phyloP scores from a whole-genome alignment of 805 yeast genomes.

The Hanseniaspora singularis region DNA sequence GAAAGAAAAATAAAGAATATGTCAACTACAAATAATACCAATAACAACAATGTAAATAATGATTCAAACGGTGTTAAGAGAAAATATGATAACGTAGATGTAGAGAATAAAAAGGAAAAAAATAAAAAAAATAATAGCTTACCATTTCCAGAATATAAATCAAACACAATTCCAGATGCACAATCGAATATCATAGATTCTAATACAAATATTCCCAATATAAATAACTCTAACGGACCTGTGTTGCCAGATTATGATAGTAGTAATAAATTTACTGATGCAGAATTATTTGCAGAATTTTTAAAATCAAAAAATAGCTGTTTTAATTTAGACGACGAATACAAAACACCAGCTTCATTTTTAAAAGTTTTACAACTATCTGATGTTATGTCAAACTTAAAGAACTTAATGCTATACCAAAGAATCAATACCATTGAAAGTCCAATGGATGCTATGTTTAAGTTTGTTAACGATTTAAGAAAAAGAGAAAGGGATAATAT shows the following conservation, averaged over 20 bases:
- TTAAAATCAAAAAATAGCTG: background rate
- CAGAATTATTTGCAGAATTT: slow-evolving; percentile 1
- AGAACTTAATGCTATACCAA: slow-evolving; percentile 51
- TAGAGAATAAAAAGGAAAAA: no score
- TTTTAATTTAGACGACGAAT: slow-evolving; percentile 4
- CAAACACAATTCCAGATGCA: no score
- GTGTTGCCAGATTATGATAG: no score
- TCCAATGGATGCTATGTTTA: slow-evolving; percentile 45
- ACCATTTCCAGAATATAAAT: no score
- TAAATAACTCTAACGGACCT: background rate
- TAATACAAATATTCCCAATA: background rate
- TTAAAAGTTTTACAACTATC: slow-evolving; percentile 63
- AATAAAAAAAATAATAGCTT: no score
- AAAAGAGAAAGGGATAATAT: slow-evolving; percentile 16
- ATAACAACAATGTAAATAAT: background rate
- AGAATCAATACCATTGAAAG: slow-evolving; percentile 37
- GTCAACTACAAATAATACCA: background rate
- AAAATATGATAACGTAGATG: background rate
- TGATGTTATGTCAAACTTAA: slow-evolving; percentile 64
- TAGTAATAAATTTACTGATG: no score
- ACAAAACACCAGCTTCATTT: slow-evolving; percentile 52
- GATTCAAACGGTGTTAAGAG: background rate
- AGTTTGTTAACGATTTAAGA: slow-evolving; percentile 25
- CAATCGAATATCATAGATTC: background rate
- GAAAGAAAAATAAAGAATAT: background rate